A percentile compares a stretch with the other conserved stretches of the same genome.
Evolutionary conservation across 2,329 filamentous ascomycete genomes (phyloP).

Genomic region (Phialophora chinensis): DNA sequence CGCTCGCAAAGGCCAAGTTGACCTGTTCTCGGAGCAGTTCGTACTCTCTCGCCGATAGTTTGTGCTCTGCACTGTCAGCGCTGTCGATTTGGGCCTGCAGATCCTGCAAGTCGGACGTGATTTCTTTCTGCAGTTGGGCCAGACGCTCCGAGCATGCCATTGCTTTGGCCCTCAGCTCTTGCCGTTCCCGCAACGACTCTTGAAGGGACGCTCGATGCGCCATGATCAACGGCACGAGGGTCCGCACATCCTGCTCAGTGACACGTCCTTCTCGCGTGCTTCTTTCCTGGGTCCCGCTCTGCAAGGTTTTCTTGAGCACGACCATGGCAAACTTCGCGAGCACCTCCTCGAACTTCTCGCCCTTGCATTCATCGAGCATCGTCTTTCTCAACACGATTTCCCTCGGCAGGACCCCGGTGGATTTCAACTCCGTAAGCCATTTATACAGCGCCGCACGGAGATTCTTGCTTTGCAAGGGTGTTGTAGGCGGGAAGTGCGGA

Average conservation of each 20-base stretch:
- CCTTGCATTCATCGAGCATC: slow-evolving; percentile 95
- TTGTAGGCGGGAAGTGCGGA: slow-evolving; percentile 87
- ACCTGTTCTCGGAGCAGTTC: slow-evolving; percentile 19
- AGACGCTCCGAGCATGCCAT: background rate
- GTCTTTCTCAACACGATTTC: slow-evolving; percentile 86
- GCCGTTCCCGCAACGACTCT: slow-evolving; percentile 39
- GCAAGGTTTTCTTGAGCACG: slow-evolving; percentile 69
- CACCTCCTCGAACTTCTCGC: slow-evolving; percentile 86
- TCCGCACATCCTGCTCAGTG: slow-evolving; percentile 43
- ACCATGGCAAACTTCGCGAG: slow-evolving; percentile 82
- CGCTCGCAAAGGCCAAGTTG: slow-evolving; percentile 22
- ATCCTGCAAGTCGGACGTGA: background rate
- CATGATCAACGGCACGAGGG: slow-evolving; percentile 69
- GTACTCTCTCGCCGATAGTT: slow-evolving; percentile 1
- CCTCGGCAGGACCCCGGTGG: slow-evolving; percentile 78
- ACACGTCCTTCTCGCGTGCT: background rate
- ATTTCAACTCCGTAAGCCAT: slow-evolving; percentile 83
- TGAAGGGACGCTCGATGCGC: slow-evolving; percentile 72
- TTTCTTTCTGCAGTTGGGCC: slow-evolving; percentile 3
- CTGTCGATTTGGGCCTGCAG: background rate
- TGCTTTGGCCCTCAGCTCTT: slow-evolving; percentile 15
- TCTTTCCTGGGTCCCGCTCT: background rate
- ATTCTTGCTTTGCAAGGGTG: slow-evolving; percentile 89
- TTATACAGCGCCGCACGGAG: slow-evolving; percentile 83
- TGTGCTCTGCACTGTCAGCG: background rate